phyloP scores from a whole-genome alignment of 768 basidiomycete species.

The Agaricus sinodeliciosus region DNA sequence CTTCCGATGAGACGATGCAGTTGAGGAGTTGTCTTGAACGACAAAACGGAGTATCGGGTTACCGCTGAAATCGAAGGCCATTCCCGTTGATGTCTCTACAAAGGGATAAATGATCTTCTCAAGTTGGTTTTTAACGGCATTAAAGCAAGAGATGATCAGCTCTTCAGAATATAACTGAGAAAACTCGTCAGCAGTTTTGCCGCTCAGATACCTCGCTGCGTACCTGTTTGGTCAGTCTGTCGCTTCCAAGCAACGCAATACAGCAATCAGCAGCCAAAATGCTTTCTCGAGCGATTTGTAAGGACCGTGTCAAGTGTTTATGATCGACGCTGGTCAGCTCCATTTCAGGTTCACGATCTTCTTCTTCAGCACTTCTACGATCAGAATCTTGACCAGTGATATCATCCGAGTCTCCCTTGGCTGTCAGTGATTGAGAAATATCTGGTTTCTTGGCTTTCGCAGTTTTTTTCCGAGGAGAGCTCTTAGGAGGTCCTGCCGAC shows the following conservation, averaged over 20 bases:
- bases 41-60: slow-evolving; percentile 50
- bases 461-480: slow-evolving; percentile 44
- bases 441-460: slow-evolving; percentile 34
- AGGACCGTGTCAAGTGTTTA: slow-evolving; percentile 38
- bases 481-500: slow-evolving; percentile 18
- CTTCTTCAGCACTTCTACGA: slow-evolving; percentile 17
- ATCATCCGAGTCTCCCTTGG: slow-evolving; percentile 27
- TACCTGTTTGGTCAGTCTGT: slow-evolving; percentile 84
- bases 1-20: slow-evolving; percentile 10
- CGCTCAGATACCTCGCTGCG: slow-evolving; percentile 13
- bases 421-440: slow-evolving; percentile 38
- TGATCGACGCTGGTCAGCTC: slow-evolving; percentile 23
- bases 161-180: slow-evolving; percentile 89
- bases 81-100: slow-evolving; percentile 58
- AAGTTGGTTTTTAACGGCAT: slow-evolving; percentile 73
- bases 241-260: slow-evolving; percentile 69
- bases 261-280: slow-evolving; percentile 81
- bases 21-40: slow-evolving; percentile 38
- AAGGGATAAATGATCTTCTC: slow-evolving; percentile 80
- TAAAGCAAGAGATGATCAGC: slow-evolving; percentile 73
- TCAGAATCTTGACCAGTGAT: slow-evolving; percentile 18
- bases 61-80: slow-evolving; percentile 26
- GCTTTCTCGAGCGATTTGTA: slow-evolving; percentile 66
- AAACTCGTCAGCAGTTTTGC: not conserved
- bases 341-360: slow-evolving; percentile 13